Base-by-base conservation (phyloP, 2,329 filamentous ascomycete species). In the Myriosclerotinia curreyana region DNA sequence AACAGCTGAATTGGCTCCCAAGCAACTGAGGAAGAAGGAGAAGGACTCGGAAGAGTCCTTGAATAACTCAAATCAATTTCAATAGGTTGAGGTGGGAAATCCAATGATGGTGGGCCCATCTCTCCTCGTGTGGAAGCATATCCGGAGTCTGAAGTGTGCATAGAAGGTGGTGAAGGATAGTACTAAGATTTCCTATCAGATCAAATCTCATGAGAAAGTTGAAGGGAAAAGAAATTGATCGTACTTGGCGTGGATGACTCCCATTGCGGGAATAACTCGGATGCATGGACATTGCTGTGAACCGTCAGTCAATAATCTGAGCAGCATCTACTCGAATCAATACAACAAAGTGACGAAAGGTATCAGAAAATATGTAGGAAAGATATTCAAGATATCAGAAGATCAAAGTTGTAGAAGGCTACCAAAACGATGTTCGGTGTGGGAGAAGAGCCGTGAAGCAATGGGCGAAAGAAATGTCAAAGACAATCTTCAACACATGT, bases 51-150 rank as follows among this genome's bases (percentile, higher is more conserved):
- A 15, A 74, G 65, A 25, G 68, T 71, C 59, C 72, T 70, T 52
- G 68, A 69, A 54, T 52, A 68, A 62, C 58, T 72, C 66, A 72
- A 66, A 65, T 72, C 70, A 69, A 74, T 71, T 60, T 73, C 70
- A 65, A 71, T 65, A 25, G 70, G 70, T 17, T 69, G 72, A 54
- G 70, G 72, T 52, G 69, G 68, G 40, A 65, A 71, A 56, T 73
- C 69, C 61, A 69, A 63, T n/a, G 65, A 64, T 55, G 69, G 72
- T 50, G 67, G 68, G 12, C 60, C 70, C 72, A 73, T 73, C 9
- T 69, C 71, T 56, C 69, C 71, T 48, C 55, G 55, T 28, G 69
- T 44, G 42, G 68, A 56, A 63, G 56, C 65, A 69, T 69, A 72
- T 52, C 66, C 68, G 38, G 68, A 65, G 34, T 71, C 69, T 60